Conservation (phyloP, 805 yeast species). For the Sugiyamaella chiloensis region DNA sequence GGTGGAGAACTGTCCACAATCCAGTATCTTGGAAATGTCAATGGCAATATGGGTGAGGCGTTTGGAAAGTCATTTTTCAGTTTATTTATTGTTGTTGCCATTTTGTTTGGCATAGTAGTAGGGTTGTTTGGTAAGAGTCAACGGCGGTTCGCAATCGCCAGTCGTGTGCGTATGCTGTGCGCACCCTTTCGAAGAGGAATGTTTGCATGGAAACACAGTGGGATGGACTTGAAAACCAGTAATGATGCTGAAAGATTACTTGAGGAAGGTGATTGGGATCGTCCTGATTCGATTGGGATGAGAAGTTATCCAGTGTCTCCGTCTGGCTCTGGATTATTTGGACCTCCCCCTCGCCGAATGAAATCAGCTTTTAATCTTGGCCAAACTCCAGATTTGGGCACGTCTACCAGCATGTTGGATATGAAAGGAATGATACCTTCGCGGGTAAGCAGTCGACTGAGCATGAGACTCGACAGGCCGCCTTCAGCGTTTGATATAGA, state of each 20-base stretch:
- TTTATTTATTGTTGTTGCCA: slow-evolving; percentile 9
- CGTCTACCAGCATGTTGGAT: slow-evolving; percentile 25
- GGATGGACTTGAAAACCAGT: background rate
- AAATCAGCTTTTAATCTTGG: slow-evolving; percentile 6
- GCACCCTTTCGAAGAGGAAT: background rate
- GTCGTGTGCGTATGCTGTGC: background rate
- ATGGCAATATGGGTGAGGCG: background rate
- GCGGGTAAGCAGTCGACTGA: slow-evolving; percentile 20
- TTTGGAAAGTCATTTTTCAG: background rate
- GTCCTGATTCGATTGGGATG: slow-evolving; percentile 1
- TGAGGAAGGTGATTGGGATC: slow-evolving; percentile 15
- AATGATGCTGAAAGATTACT: slow-evolving; percentile 13
- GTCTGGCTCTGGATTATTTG: slow-evolving; percentile 1
- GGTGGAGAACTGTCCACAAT: slow-evolving; percentile 28
- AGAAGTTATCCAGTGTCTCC: slow-evolving; percentile 13
- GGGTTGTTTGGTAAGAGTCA: background rate
- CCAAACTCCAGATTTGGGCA: slow-evolving; percentile 10
- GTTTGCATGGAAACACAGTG: background rate
- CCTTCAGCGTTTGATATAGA: slow-evolving; percentile 11
- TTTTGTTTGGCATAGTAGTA: background rate
- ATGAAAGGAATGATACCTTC: slow-evolving; percentile 20
- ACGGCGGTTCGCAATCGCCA: background rate
- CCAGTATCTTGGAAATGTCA: background rate
- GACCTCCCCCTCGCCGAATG: slow-evolving; percentile 5
- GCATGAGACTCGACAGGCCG: slow-evolving; percentile 16